A percentile compares a stretch with the other conserved stretches of the same genome.
Evolutionary conservation across 257 asterid genomes (phyloP).

Genomic region (Datura wrightii): DNA sequence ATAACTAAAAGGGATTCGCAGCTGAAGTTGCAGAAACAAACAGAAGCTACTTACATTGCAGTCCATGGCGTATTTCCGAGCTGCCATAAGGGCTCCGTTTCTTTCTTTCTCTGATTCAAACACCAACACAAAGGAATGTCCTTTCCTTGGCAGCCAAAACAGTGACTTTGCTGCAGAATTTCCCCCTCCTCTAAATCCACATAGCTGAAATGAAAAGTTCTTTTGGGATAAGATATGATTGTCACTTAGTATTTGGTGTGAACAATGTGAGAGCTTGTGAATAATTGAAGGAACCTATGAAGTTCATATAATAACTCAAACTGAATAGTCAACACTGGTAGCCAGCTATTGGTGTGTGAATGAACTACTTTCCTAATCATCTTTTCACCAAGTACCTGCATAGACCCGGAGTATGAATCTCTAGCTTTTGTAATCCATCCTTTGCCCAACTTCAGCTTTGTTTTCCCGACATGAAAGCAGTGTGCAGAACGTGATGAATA

Average conservation of each 20-base stretch:
- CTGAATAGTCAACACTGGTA: not conserved
- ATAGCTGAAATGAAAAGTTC: constrained; percentile 53
- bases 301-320: constrained; percentile 13
- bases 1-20: not conserved
- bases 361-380: not conserved
- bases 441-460: constrained; percentile 83
- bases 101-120: constrained; percentile 86
- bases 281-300: not conserved
- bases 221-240: not conserved
- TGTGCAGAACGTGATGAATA: constrained; percentile 85
- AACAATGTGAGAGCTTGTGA: not conserved
- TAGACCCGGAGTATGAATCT: constrained; percentile 79
- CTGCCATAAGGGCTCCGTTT: constrained; percentile 76
- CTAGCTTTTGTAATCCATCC: constrained; percentile 99
- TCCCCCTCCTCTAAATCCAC: constrained; percentile 99
- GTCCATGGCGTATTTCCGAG: constrained; percentile 83
- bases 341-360: not conserved
- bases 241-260: not conserved
- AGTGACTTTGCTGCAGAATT: constrained; percentile 91
- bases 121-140: constrained; percentile 84
- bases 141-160: constrained; percentile 92
- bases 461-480: constrained; percentile 83
- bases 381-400: constrained; percentile 67
- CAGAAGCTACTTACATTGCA: constrained; percentile 73
- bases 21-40: not conserved